A percentile compares a stretch with the other conserved stretches of the same genome.
Evolutionary conservation across 179 eudicot species (phyloP).

Genomic region (Beta corolliflora): DNA sequence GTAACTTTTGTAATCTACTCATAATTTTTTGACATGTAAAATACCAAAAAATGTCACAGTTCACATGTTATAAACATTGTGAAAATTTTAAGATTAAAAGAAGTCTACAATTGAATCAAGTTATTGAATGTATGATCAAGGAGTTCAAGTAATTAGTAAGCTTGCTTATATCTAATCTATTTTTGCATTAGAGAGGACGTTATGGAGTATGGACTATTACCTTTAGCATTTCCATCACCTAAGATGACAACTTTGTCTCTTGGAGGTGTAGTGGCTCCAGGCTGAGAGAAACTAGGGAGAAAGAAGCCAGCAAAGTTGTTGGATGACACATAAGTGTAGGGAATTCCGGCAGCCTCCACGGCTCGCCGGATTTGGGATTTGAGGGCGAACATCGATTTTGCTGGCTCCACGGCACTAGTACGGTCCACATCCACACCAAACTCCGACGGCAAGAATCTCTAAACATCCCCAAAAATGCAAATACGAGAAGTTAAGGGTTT

Average conservation of each 20-base stretch:
- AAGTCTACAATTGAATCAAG: not conserved
- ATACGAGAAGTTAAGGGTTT: no score
- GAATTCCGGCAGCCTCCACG: constrained; percentile 59
- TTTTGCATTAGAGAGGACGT: not conserved
- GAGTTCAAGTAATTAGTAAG: not conserved
- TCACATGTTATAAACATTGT: not conserved
- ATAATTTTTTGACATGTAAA: no score
- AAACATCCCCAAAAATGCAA: not conserved
- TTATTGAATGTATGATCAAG: not conserved
- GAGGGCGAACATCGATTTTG: constrained; percentile 39
- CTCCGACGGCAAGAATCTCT: constrained; percentile 50
- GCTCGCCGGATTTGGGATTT: constrained; percentile 54
- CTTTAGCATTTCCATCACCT: constrained; percentile 81
- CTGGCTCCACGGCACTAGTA: constrained; percentile 61
- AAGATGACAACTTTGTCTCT: constrained; percentile 65
- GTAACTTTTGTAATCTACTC: no score
- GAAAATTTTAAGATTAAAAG: not conserved
- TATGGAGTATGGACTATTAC: constrained; percentile 28
- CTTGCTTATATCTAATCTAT: not conserved
- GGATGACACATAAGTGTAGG: constrained; percentile 52
- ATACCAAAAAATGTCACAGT: no score
- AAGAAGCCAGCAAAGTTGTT: constrained; percentile 61
- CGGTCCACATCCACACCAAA: constrained; percentile 58
- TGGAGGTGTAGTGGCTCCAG: constrained; percentile 72
- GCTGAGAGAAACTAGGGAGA: constrained; percentile 61